Conservation (phyloP, 441 rosid species). For the Syzygium malaccense region DNA sequence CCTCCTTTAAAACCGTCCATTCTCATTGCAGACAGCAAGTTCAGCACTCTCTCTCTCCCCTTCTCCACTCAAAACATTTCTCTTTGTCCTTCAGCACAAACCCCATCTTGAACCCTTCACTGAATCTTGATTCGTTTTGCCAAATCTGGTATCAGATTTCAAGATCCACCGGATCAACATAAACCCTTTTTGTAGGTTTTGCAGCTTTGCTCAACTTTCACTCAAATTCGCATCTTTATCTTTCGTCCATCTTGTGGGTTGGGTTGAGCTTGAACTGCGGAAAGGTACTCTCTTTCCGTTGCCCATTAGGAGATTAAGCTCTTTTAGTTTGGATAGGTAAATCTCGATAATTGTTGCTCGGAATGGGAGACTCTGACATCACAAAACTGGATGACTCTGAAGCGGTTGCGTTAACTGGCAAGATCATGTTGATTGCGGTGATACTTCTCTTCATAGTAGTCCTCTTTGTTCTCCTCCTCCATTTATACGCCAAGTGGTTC, state of each 20-base stretch:
- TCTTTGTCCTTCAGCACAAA: background rate
- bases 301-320: background rate
- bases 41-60: background rate
- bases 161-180: background rate
- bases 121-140: background rate
- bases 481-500: constrained; percentile 63
- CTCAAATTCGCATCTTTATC: background rate
- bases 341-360: background rate
- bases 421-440: constrained; percentile 48
- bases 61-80: background rate
- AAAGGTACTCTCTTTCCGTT: background rate
- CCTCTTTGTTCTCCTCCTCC: constrained; percentile 43
- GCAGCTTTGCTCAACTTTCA: background rate
- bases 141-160: background rate
- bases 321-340: background rate
- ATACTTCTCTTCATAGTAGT: constrained; percentile 40
- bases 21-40: background rate
- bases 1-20: background rate
- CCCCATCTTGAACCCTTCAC: background rate
- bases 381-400: constrained; percentile 15
- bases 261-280: background rate
- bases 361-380: background rate
- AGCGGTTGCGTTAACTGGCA: constrained; percentile 46
- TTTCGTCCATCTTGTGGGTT: background rate
- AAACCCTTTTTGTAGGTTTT: background rate